These are phyloP conservation scores for Ustanciosporium gigantosporum DNA, from an alignment of 1,284 basidiomycete species.

Conservation along the genomic window DNA sequence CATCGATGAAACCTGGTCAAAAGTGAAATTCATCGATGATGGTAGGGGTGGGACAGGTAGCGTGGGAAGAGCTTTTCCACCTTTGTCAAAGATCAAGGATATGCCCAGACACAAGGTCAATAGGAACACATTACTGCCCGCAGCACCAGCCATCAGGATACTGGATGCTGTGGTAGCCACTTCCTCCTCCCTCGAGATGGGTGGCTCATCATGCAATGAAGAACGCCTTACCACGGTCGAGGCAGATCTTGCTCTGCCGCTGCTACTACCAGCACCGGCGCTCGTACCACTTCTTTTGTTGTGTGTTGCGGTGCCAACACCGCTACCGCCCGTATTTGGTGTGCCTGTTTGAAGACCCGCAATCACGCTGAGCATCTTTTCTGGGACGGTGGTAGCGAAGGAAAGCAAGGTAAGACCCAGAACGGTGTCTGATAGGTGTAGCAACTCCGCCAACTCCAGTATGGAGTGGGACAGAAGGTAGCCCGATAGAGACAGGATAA, in stretches of 20 bases:
- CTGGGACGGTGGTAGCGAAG: slow-evolving; percentile 59
- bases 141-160: slow-evolving; percentile 57
- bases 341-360: slow-evolving; percentile 27
- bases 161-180: slow-evolving; percentile 44
- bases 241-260: no score
- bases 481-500: slow-evolving; percentile 50
- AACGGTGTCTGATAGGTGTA: slow-evolving; percentile 50
- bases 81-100: slow-evolving; percentile 37
- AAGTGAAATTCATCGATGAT: no score
- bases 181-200: no score
- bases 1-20: neutral
- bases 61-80: neutral
- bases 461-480: slow-evolving; percentile 55
- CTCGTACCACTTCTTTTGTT: no score
- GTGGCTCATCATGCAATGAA: slow-evolving; percentile 13
- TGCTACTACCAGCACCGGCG: no score
- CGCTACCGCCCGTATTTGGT: neutral
- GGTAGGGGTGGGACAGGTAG: neutral
- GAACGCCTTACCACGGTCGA: slow-evolving; percentile 5
- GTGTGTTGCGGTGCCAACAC: no score
- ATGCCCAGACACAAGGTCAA: slow-evolving; percentile 58
- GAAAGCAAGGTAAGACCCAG: slow-evolving; percentile 56
- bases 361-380: slow-evolving; percentile 56
- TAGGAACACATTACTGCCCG: slow-evolving; percentile 60
- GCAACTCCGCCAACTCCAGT: slow-evolving; percentile 41